Conservation (phyloP, 1,284 basidiomycete species). For the Cryptococcus hybrid region DNA sequence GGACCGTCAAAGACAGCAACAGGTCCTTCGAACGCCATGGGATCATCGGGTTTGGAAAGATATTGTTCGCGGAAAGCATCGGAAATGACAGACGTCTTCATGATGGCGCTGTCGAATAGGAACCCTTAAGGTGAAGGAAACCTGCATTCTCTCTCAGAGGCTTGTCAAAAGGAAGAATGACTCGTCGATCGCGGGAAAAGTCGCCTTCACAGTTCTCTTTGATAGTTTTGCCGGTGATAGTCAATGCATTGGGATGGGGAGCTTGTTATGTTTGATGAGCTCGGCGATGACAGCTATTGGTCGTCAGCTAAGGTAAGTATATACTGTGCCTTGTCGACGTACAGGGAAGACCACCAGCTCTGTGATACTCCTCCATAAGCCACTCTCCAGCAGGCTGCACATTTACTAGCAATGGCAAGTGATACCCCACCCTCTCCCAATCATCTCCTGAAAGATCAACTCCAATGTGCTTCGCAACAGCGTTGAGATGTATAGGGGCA, state of each 20-base stretch:
- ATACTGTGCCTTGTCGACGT: slow-evolving; percentile 6
- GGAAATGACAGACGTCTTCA: slow-evolving; percentile 50
- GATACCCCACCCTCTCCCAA: slow-evolving; percentile 45
- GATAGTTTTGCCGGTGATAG: slow-evolving; percentile 40
- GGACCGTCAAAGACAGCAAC: slow-evolving; percentile 50
- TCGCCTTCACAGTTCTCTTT: slow-evolving; percentile 40
- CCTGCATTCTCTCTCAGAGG: slow-evolving; percentile 44
- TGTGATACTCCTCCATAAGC: slow-evolving; percentile 48
- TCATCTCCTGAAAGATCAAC: slow-evolving; percentile 41
- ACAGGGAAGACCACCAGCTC: slow-evolving; percentile 47
- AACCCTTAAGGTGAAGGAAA: slow-evolving; percentile 48
- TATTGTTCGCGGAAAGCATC: slow-evolving; percentile 41
- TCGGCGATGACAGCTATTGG: slow-evolving; percentile 39
- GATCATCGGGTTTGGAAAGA: slow-evolving; percentile 44
- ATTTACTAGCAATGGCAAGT: slow-evolving; percentile 43
- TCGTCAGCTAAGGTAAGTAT: not conserved
- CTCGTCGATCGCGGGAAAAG: slow-evolving; percentile 38
- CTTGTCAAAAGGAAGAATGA: slow-evolving; percentile 42
- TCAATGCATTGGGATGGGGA: slow-evolving; percentile 41
- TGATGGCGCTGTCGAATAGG: slow-evolving; percentile 50
- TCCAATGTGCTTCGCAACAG: slow-evolving; percentile 47
- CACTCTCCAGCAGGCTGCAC: slow-evolving; percentile 45
- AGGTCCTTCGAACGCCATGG: slow-evolving; percentile 50
- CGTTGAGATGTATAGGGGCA: slow-evolving; percentile 54
- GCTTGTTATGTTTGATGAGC: slow-evolving; percentile 31